These are phyloP conservation scores for Cryphonectria japonica DNA, from an alignment of 2,329 filamentous ascomycete genomes.

Conservation along the genomic window DNA sequence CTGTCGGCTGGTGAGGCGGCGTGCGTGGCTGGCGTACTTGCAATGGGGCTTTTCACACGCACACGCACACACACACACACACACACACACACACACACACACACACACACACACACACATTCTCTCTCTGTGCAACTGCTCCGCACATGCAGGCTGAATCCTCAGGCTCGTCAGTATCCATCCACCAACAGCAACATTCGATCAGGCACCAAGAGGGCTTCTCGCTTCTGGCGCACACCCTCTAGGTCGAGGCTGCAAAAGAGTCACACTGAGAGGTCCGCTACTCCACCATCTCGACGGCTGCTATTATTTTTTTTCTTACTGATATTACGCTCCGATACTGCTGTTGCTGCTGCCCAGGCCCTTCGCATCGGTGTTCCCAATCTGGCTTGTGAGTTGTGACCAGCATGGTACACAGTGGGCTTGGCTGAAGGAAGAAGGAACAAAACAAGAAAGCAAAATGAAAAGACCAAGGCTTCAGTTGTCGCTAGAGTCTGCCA, in stretches of 20 bases:
- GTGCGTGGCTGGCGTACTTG: neutral
- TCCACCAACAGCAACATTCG: neutral
- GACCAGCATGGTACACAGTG: neutral
- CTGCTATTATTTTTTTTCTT: neutral
- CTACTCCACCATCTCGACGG: neutral
- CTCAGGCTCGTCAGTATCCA: neutral
- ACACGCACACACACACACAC: no score
- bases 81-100: no score
- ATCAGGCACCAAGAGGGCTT: neutral
- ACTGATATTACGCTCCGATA: neutral
- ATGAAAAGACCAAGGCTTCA: neutral
- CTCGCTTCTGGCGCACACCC: neutral
- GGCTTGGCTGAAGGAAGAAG: neutral
- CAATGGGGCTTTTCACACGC: neutral
- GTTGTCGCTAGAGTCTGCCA: neutral
- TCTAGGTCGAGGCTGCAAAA: neutral
- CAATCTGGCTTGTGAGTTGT: neutral
- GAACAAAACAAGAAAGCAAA: neutral
- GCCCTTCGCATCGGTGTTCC: neutral
- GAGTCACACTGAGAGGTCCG: neutral
- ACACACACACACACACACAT: no score
- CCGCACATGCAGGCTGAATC: constrained; percentile 7
- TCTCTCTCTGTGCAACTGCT: neutral
- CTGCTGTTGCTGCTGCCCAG: neutral
- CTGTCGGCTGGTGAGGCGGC: constrained; percentile 5